phyloP scores from a whole-genome alignment of 345 rosid genomes.

The Kernera saxatilis region DNA sequence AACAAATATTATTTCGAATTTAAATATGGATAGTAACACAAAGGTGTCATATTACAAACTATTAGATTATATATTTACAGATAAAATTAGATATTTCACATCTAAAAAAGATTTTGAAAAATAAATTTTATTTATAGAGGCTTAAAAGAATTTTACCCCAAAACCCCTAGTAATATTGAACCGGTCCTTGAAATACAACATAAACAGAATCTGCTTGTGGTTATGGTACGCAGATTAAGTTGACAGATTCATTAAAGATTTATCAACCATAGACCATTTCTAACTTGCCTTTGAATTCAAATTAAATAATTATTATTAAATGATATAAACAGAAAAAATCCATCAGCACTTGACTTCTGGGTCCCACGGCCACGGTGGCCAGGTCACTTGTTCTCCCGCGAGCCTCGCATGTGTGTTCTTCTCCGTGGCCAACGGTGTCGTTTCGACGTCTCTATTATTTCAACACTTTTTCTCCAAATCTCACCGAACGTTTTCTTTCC shows the following conservation, averaged over 20 bases:
- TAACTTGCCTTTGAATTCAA: slow-evolving; percentile 19
- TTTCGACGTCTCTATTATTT: neutral
- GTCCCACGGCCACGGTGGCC: slow-evolving; percentile 23
- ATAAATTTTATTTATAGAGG: too few species aligned
- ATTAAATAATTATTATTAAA: neutral
- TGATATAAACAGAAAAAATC: neutral
- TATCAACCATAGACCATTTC: neutral
- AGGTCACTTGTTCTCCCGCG: slow-evolving; percentile 21
- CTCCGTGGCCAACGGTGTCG: slow-evolving; percentile 25
- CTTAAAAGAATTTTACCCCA: too few species aligned
- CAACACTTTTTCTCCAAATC: slow-evolving; percentile 20
- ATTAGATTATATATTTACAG: too few species aligned
- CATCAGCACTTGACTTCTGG: slow-evolving; percentile 8
- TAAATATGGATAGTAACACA: too few species aligned
- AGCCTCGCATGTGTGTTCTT: slow-evolving; percentile 19
- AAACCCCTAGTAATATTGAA: too few species aligned
- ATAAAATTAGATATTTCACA: too few species aligned
- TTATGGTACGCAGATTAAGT: neutral
- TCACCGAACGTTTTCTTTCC: slow-evolving; percentile 13
- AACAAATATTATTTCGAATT: too few species aligned
- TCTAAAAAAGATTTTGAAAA: too few species aligned
- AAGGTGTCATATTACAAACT: too few species aligned
- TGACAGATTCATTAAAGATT: neutral
- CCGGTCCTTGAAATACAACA: too few species aligned
- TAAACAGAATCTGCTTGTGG: neutral